Base-by-base conservation (phyloP, 768 basidiomycete species). In the Mycena capillaripes region DNA sequence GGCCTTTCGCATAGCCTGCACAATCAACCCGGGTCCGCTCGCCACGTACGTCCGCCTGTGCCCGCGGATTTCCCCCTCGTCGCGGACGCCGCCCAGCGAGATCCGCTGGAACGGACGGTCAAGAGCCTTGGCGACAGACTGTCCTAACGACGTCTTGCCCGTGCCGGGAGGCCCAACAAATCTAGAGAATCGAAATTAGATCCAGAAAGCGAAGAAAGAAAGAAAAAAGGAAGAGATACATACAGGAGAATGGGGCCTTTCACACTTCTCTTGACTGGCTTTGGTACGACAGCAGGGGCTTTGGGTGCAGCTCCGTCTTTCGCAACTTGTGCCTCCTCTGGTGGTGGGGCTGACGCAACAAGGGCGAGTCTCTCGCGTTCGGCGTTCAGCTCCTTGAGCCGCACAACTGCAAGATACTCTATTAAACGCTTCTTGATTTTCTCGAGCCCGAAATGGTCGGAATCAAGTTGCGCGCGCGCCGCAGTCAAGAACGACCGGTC, bases 101-200 rank as follows among this genome's bases (percentile, higher is more conserved):
- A 98, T 97, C 14, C 97, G 91, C 76, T 97, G 93, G 87, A 97
- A 98, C 2, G 96, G 95, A 52, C 96, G 85, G 29, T 88, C 87
- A 11, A 98, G 87, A 0, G 95, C 93, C 48, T 91, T 91, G 4
- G 97, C 97, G 32, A 98, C 89, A 0, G 94, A 95, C 75, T 94
- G 93, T 0, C 97, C 97, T 2, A 98, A 90, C 1, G 95, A 96
- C 0, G 96, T 98, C 82, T 97, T 97, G 38, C 95, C 96, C 0
- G 92, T 93, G 3, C 96, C 96, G 0, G 97, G 96, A 12, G 97
- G 96, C 12, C 96, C 97, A 38, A 95, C 93, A 65, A 97, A 94
- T 75, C 94, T 92, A 76, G 34, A 66, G 12, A 29, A 23, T 52
- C 29, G 16, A 30, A 11, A 48, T 27, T 27, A 23, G 71, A 14